A percentile compares a stretch with the other conserved stretches of the same genome.
Conservation (phyloP, 164 flowering plant species). For the Euptelea pleiosperma region DNA sequence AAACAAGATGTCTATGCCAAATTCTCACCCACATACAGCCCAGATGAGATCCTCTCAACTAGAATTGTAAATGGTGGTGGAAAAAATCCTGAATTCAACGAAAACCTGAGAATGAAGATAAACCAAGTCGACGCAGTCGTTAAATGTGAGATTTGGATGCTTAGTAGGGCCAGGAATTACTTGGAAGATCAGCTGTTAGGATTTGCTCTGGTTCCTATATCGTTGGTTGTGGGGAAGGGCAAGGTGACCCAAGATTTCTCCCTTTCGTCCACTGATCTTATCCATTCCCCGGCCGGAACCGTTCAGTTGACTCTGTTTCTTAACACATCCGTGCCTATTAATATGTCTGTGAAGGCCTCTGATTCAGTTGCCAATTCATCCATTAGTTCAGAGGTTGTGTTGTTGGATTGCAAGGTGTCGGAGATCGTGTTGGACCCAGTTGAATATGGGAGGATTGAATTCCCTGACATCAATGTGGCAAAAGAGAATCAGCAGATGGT, state of each 20-base stretch:
- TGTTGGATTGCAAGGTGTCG: conserved; percentile 46
- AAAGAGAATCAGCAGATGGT: conserved; percentile 75
- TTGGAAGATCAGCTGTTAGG: conserved; percentile 94
- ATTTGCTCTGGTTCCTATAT: conserved; percentile 67
- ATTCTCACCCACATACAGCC: conserved; percentile 75
- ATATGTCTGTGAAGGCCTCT: conserved; percentile 11
- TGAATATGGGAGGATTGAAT: conserved; percentile 72
- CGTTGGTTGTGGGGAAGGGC: conserved; percentile 52
- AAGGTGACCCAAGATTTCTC: conserved; percentile 58
- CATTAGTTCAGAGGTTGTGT: conserved; percentile 62
- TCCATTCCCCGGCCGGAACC: conserved; percentile 92
- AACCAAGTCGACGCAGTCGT: conserved; percentile 56
- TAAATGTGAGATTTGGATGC: conserved; percentile 97
- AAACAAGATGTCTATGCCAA: conserved; percentile 97
- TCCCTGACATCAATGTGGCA: conserved; percentile 65
- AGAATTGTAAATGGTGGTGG: conserved; percentile 71
- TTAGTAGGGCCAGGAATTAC: conserved; percentile 64
- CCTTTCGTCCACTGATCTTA: conserved; percentile 72
- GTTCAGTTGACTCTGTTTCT: conserved; percentile 53
- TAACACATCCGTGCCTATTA: conserved; percentile 25
- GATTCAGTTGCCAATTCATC: conserved; percentile 38
- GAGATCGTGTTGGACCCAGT: conserved; percentile 38
- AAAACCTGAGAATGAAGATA: conserved; percentile 47
- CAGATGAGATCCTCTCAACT: conserved; percentile 66
- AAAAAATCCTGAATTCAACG: conserved; percentile 80